Evolutionary conservation across 2,329 filamentous ascomycete species (phyloP).

Genomic region (Paraphaeosphaeria minitans): DNA sequence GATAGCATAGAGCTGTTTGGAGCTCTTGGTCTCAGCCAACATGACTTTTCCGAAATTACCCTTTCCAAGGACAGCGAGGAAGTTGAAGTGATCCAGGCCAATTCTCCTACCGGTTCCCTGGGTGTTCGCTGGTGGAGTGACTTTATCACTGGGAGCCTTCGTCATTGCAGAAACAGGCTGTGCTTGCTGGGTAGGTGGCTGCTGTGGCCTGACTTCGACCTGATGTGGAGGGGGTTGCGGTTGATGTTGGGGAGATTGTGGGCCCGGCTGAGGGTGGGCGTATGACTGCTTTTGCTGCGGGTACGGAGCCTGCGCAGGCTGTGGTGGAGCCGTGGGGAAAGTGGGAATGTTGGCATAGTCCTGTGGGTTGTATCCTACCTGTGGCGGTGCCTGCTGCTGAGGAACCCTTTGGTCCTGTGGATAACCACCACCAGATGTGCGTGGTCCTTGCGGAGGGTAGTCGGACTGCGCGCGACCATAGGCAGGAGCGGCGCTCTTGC

Average conservation of each 20-base stretch:
- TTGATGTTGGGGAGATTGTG: constrained; percentile 60
- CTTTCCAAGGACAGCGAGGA: constrained; percentile 95
- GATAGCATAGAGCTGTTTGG: constrained; percentile 92
- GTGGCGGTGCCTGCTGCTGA: constrained; percentile 53
- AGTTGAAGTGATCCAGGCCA: constrained; percentile 98
- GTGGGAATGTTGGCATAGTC: constrained; percentile 66
- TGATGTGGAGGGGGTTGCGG: constrained; percentile 54
- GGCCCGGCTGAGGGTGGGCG: constrained; percentile 48
- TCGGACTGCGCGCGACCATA: constrained; percentile 55
- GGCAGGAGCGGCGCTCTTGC: constrained; percentile 49
- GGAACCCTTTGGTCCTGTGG: constrained; percentile 48
- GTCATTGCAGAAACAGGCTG: constrained; percentile 37
- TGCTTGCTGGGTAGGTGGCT: constrained; percentile 43
- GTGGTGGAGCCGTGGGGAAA: constrained; percentile 43
- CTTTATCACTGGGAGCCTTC: constrained; percentile 55
- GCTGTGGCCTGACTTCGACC: constrained; percentile 47
- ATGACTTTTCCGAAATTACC: constrained; percentile 99
- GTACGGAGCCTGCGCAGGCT: constrained; percentile 33
- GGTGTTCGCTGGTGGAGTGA: constrained; percentile 69
- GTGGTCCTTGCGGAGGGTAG: constrained; percentile 40
- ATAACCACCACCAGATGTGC: constrained; percentile 43
- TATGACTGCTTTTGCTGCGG: constrained; percentile 45
- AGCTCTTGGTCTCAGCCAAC: constrained; percentile 94
- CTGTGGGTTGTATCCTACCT: constrained; percentile 75
- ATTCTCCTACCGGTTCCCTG: constrained; percentile 82